These are phyloP conservation scores for Sugiyamaella marilandica DNA, from an alignment of 805 yeast species.

Conservation along the genomic window DNA sequence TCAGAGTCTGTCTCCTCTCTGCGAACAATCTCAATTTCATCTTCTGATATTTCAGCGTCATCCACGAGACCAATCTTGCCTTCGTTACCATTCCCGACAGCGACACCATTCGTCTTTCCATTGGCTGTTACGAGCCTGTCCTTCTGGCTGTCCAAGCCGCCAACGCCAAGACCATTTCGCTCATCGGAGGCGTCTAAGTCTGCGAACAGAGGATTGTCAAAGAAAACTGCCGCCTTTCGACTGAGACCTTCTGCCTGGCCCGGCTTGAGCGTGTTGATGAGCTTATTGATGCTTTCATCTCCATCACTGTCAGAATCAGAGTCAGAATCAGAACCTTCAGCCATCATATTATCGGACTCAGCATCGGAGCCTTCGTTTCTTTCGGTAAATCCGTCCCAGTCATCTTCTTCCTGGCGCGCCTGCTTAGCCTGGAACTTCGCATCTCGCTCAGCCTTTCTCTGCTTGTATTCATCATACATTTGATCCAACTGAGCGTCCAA, in stretches of 20 bases:
- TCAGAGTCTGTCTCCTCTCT: slow-evolving; percentile 30
- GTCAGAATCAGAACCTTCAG: slow-evolving; percentile 19
- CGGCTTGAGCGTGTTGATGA: slow-evolving; percentile 19
- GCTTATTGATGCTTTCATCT: slow-evolving; percentile 18
- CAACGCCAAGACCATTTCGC: slow-evolving; percentile 19
- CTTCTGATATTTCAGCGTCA: slow-evolving; percentile 24
- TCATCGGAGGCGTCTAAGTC: slow-evolving; percentile 26
- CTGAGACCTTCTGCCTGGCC: slow-evolving; percentile 27
- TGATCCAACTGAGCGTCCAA: slow-evolving; percentile 78
- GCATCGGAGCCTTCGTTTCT: slow-evolving; percentile 27
- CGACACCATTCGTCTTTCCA: slow-evolving; percentile 16
- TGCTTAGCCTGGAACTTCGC: slow-evolving; percentile 50
- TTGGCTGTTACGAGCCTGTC: slow-evolving; percentile 6
- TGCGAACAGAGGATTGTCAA: slow-evolving; percentile 35
- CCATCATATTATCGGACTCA: slow-evolving; percentile 20
- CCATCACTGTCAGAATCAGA: slow-evolving; percentile 21
- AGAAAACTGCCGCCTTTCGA: slow-evolving; percentile 35
- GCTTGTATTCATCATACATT: slow-evolving; percentile 71
- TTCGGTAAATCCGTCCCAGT: slow-evolving; percentile 32
- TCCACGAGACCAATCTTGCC: slow-evolving; percentile 16
- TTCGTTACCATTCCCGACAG: slow-evolving; percentile 17
- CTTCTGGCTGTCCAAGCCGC: neutral
- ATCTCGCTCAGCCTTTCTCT: slow-evolving; percentile 35
- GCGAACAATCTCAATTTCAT: slow-evolving; percentile 33
- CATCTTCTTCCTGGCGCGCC: slow-evolving; percentile 38